Conservation (phyloP, 371 early-diverging fungal species). For the Circinella umbellata region DNA sequence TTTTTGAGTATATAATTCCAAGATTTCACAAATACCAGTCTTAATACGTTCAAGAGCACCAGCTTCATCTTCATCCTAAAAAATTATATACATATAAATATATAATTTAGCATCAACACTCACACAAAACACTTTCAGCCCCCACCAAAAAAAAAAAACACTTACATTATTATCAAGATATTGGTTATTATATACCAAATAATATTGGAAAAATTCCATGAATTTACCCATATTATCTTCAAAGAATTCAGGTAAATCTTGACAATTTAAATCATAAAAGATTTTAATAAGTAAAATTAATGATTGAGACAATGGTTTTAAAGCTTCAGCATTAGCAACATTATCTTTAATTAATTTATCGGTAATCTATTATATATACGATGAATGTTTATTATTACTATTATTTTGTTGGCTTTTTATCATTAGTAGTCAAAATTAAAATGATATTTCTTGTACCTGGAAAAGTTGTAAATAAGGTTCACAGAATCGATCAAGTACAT, state of each 20-base stretch:
- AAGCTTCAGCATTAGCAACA: slow-evolving; percentile 59
- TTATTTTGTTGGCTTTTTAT: background rate
- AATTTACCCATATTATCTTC: slow-evolving; percentile 87
- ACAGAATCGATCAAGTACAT: slow-evolving; percentile 86
- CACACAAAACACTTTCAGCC: no score
- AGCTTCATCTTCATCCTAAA: slow-evolving; percentile 85
- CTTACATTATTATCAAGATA: slow-evolving; percentile 65
- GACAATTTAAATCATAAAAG: slow-evolving; percentile 90
- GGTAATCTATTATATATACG: slow-evolving; percentile 59
- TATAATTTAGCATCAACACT: no score
- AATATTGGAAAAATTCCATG: slow-evolving; percentile 83
- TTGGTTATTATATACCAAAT: slow-evolving; percentile 81
- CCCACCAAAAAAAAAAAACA: no score
- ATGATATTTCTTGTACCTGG: slow-evolving; percentile 48
- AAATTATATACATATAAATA: background rate
- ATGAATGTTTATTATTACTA: background rate
- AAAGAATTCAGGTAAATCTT: slow-evolving; percentile 96
- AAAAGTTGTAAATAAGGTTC: slow-evolving; percentile 83
- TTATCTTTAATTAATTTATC: slow-evolving; percentile 80
- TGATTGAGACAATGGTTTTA: slow-evolving; percentile 76
- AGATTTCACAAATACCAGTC: slow-evolving; percentile 87
- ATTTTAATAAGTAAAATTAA: slow-evolving; percentile 84
- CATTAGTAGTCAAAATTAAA: background rate
- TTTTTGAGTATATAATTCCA: slow-evolving; percentile 86
- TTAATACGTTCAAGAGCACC: slow-evolving; percentile 87